These are phyloP conservation scores for Ulmus americana DNA, from an alignment of 331 rosid species.

Conservation along the genomic window DNA sequence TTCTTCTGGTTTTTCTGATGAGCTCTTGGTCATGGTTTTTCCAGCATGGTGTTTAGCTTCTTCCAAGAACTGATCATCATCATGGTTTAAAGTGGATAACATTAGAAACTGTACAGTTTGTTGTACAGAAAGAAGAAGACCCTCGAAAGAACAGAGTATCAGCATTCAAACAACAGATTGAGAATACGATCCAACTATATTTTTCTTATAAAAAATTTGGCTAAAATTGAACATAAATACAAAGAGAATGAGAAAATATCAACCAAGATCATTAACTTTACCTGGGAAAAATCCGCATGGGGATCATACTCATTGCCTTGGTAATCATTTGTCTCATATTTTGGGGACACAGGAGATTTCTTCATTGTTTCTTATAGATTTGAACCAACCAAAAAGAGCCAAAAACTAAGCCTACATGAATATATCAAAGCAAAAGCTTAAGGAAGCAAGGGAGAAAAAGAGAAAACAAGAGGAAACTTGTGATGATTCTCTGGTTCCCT, in stretches of 20 bases:
- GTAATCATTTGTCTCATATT: constrained; percentile 28
- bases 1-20: constrained; percentile 42
- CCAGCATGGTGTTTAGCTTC: constrained; percentile 55
- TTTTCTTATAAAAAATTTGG: not conserved
- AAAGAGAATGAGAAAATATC: not conserved
- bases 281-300: constrained; percentile 58
- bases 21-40: constrained; percentile 31
- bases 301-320: constrained; percentile 48
- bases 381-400: not conserved
- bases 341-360: constrained; percentile 40
- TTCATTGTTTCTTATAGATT: constrained; percentile 29
- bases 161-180: too few relatives aligned
- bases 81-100: constrained; percentile 4
- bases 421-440: not conserved
- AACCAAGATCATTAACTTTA: constrained; percentile 13
- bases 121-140: not conserved
- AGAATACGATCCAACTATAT: too few relatives aligned
- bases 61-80: constrained; percentile 55
- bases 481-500: too few relatives aligned
- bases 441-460: not conserved
- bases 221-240: too few relatives aligned
- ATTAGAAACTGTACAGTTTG: not conserved
- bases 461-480: not conserved
- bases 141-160: not conserved
- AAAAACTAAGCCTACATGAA: not conserved